phyloP scores from a whole-genome alignment of 257 asterid species.

The Anisodus acutangulus region DNA sequence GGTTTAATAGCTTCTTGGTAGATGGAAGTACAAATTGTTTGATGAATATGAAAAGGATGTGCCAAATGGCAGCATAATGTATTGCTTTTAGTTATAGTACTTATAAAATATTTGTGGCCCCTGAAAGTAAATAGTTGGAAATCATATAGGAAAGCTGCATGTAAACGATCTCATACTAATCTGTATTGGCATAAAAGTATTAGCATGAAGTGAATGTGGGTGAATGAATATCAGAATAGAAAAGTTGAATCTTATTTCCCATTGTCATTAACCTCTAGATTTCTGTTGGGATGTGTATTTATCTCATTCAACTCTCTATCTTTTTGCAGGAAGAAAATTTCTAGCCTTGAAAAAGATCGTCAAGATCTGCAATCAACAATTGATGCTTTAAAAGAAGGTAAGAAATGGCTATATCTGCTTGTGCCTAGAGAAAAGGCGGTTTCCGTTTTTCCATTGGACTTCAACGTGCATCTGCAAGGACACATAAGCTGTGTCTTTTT shows the following conservation, averaged over 20 bases:
- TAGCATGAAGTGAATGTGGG: neutral
- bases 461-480: neutral
- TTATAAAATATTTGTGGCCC: neutral
- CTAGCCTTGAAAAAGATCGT: conserved; percentile 88
- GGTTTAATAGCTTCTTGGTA: neutral
- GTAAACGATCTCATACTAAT: neutral
- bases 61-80: conserved; percentile 24
- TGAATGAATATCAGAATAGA: neutral
- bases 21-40: neutral
- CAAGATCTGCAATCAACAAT: conserved; percentile 88
- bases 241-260: neutral
- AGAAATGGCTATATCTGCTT: neutral
- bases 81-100: conserved; percentile 12
- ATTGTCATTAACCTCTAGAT: neutral
- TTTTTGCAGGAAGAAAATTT: conserved; percentile 68
- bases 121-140: conserved; percentile 4
- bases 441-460: neutral
- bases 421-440: neutral
- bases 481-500: neutral
- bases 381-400: conserved; percentile 94
- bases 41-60: conserved; percentile 14
- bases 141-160: neutral
- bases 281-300: conserved; percentile 12
- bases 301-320: conserved; percentile 23
- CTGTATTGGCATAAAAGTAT: conserved; percentile 22